Base-by-base conservation (phyloP, 2,329 filamentous ascomycete genomes). In the Clarireedia sp. region DNA sequence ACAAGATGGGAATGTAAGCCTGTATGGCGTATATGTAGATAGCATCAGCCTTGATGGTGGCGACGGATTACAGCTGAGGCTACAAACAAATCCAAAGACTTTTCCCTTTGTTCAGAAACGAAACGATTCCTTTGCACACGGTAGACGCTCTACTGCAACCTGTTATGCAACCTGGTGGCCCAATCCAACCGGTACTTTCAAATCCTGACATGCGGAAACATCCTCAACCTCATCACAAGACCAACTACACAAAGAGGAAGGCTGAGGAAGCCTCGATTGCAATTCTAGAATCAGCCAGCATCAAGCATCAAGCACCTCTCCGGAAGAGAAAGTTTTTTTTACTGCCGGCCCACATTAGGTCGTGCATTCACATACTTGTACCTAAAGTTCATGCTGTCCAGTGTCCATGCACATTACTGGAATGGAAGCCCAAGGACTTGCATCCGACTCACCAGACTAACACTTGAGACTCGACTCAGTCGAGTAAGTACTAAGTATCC, bases 11-110 rank as follows among this genome's bases (percentile, higher is more conserved):
- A 52, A n/a, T 29, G 12, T 12, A 33, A 33, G 29, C 29, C 10
- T 24, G 44, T 29, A 48, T 19, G 6, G 16, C 23, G 53, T 51
- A 55, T 55, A 55, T 55, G 53, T 55, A 55, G 47, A 55, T 55
- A 51, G 16, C 14, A 17, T 14, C 41, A 54, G 24, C 40, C 51
- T 49, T 54, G 45, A 43, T 10, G 38, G 17, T 9, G 51, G 16
- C 48, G 23, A 24, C 19, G 26, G 21, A 52, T 40, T 46, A 52
- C 41, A 55, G 54, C 54, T 55, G 48, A 41, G 23, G 44, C 26
- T 12, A 10, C 36, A 43, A 21, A 38, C n/a, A 45, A 24, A 33
- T 5, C 36, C 16, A 8, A 10, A 26, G 38, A 50, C 26, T 45
- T 26, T 21, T 19, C 26, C 29, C 41, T 37, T 44, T 23, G 23